Conservation (phyloP, 768 basidiomycete genomes). For the Boletus rubropictus region DNA sequence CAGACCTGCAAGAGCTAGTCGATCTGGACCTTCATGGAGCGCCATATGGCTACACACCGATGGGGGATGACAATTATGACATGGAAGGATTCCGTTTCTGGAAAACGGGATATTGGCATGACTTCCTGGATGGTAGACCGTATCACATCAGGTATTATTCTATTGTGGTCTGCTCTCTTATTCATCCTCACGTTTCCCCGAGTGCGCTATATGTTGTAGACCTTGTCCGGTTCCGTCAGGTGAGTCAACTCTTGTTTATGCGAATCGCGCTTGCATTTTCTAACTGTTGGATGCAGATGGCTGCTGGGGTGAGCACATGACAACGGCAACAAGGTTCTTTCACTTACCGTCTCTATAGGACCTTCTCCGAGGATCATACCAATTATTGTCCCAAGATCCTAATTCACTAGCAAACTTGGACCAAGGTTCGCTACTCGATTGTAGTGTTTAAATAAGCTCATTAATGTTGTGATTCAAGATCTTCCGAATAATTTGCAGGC, state of each 20-base stretch:
- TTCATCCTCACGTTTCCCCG: constrained; percentile 6
- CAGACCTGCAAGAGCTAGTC: constrained; percentile 94
- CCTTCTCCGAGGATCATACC: constrained; percentile 86
- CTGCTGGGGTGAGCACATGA: constrained; percentile 46
- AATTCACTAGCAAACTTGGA: constrained; percentile 92
- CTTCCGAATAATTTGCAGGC: constrained; percentile 92
- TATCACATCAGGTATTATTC: constrained; percentile 87
- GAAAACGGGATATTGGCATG: constrained; percentile 95
- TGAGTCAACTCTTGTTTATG: constrained; percentile 24
- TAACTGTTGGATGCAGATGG: constrained; percentile 34
- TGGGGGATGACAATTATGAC: constrained; percentile 91
- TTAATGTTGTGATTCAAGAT: constrained; percentile 42
- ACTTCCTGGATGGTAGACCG: constrained; percentile 74
- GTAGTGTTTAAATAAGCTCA: neutral
- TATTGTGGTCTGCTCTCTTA: neutral
- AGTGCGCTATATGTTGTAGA: constrained; percentile 97
- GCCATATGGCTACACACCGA: constrained; percentile 94
- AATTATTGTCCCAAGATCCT: constrained; percentile 89
- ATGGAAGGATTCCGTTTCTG: constrained; percentile 99
- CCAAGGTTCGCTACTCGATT: constrained; percentile 52
- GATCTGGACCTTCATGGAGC: constrained; percentile 88
- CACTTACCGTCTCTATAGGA: constrained; percentile 43
- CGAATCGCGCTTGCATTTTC: neutral
- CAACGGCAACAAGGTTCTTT: neutral
- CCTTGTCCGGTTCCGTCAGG: constrained; percentile 90